These are phyloP conservation scores for Incumbomyces delicatus DNA, from an alignment of 2,329 filamentous ascomycete genomes.

Conservation along the genomic window DNA sequence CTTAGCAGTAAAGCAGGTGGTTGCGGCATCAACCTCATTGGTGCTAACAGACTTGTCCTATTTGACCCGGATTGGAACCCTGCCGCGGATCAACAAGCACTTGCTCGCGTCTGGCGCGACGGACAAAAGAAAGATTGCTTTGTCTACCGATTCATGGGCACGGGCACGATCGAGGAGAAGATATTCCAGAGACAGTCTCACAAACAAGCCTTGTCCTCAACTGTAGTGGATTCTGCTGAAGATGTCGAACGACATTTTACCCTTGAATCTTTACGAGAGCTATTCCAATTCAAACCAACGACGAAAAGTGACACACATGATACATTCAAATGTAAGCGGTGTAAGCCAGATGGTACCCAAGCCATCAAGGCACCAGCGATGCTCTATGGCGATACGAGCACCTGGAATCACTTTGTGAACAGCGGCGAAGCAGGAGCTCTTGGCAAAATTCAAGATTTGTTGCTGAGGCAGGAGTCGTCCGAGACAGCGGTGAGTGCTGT, in stretches of 20 bases:
- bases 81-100: conserved; percentile 62
- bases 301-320: conserved; percentile 94
- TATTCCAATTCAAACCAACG: conserved; percentile 82
- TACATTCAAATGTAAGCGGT: conserved; percentile 96
- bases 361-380: conserved; percentile 84
- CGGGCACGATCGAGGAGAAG: conserved; percentile 96
- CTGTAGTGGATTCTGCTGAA: conserved; percentile 91
- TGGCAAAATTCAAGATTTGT: conserved; percentile 75
- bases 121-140: conserved; percentile 99
- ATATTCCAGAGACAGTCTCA: conserved; percentile 98
- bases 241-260: conserved; percentile 97
- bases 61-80: conserved; percentile 73
- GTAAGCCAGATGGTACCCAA: conserved; percentile 77
- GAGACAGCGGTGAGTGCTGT: conserved; percentile 81
- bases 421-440: conserved; percentile 56
- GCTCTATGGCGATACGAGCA: conserved; percentile 94
- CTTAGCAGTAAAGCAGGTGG: conserved; percentile 71
- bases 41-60: conserved; percentile 58
- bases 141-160: conserved; percentile 98
- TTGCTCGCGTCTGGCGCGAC: conserved; percentile 64
- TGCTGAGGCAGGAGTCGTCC: conserved; percentile 74
- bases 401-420: conserved; percentile 98
- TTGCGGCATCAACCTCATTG: conserved; percentile 59
- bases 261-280: conserved; percentile 76
- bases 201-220: conserved; percentile 92